A percentile compares a stretch with the other conserved stretches of the same genome.
phyloP scores from a whole-genome alignment of 2,329 filamentous ascomycete species.

The Trichophyton verrucosum region DNA sequence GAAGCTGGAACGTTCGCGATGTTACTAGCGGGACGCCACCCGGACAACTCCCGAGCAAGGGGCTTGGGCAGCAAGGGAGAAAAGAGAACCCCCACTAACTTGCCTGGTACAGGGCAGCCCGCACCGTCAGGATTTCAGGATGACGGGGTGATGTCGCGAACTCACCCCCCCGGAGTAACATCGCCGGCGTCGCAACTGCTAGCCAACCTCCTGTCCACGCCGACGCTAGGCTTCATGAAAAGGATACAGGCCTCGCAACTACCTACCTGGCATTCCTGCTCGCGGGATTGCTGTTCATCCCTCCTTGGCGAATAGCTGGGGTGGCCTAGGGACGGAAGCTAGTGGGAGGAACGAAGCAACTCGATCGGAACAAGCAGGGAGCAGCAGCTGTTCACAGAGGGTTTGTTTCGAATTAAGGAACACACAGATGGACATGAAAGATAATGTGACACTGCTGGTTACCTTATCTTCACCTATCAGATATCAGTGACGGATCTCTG shows the following conservation, averaged over 20 bases:
- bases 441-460: background rate
- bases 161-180: background rate
- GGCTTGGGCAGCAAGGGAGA: background rate
- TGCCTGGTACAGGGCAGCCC: background rate
- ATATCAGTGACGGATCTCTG: background rate
- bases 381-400: background rate
- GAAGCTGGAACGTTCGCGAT: background rate
- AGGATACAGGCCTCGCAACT: background rate
- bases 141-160: background rate
- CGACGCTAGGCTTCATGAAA: background rate
- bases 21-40: conserved; percentile 1
- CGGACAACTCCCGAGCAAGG: conserved; percentile 2
- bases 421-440: background rate
- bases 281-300: background rate
- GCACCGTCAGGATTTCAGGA: background rate
- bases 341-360: background rate
- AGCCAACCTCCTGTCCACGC: background rate
- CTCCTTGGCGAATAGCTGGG: background rate
- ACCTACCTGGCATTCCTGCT: background rate
- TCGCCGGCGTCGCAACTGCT: background rate
- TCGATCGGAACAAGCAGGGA: background rate
- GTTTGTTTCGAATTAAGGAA: background rate
- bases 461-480: background rate
- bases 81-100: background rate
- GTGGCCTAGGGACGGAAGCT: background rate